A percentile compares a stretch with the other conserved stretches of the same genome.
phyloP scores from a whole-genome alignment of 495 filamentous ascomycete genomes.

The Podospora appendiculata region DNA sequence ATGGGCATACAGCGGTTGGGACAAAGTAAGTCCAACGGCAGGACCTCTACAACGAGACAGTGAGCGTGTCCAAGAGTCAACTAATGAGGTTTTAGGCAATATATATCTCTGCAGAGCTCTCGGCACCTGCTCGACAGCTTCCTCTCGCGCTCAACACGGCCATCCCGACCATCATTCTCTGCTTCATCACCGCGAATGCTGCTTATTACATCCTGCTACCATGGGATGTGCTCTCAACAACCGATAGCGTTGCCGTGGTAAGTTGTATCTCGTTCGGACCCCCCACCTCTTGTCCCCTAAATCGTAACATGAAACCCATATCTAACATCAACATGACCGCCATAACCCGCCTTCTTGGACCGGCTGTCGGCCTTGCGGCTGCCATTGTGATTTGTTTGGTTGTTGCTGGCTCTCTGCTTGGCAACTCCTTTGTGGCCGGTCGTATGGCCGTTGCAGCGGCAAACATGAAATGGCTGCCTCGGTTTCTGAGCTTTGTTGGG shows the following conservation, averaged over 20 bases:
- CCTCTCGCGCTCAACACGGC: constrained; percentile 49
- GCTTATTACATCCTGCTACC: constrained; percentile 50
- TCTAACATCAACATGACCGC: constrained; percentile 32
- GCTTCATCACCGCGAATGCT: constrained; percentile 45
- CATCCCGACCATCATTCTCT: constrained; percentile 45
- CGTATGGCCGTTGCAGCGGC: constrained; percentile 51
- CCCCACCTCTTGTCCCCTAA: neutral
- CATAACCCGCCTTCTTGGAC: constrained; percentile 43
- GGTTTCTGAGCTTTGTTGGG: constrained; percentile 34
- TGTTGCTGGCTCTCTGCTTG: constrained; percentile 45
- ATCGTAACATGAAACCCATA: neutral
- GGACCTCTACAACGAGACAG: neutral
- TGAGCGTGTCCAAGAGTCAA: neutral
- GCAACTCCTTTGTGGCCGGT: constrained; percentile 48
- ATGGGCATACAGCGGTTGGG: constrained; percentile 55
- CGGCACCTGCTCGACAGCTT: constrained; percentile 40
- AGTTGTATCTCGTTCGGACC: constrained; percentile 10
- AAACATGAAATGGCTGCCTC: constrained; percentile 44
- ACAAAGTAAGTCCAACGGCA: constrained; percentile 36
- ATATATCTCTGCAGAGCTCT: constrained; percentile 47
- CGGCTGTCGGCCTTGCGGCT: constrained; percentile 34
- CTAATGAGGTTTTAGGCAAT: constrained; percentile 31
- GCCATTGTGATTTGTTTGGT: constrained; percentile 46
- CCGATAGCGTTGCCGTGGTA: constrained; percentile 50
- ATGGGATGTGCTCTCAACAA: constrained; percentile 43